A percentile compares a stretch with the other conserved stretches of the same genome.
Evolutionary conservation across 78 protist genomes (phyloP).

Genomic region (Dictyostelium firmibasis): DNA sequence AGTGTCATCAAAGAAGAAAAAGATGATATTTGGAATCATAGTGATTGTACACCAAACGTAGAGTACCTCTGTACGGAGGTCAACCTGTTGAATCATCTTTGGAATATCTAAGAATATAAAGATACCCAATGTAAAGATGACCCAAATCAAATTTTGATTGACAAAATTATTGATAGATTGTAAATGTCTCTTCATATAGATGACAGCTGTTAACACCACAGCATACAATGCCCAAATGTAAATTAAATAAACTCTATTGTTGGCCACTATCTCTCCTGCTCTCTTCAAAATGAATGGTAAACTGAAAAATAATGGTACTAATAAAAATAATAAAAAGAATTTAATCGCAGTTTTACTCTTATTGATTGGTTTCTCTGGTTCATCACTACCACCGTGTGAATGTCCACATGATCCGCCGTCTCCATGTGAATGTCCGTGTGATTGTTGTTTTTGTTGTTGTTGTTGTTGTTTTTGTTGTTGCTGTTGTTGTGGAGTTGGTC

Average conservation of each 20-base stretch:
- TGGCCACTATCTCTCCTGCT: slow-evolving; percentile 57
- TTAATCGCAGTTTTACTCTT: slow-evolving; percentile 21
- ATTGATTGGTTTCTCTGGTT: neutral
- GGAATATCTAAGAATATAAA: slow-evolving; percentile 70
- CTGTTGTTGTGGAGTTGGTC: neutral
- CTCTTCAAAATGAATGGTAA: slow-evolving; percentile 37
- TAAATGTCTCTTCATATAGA: slow-evolving; percentile 41
- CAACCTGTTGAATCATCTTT: slow-evolving; percentile 79
- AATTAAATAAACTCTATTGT: slow-evolving; percentile 27
- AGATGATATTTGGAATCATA: slow-evolving; percentile 61
- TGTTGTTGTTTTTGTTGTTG: neutral
- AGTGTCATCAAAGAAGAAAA: slow-evolving; percentile 65
- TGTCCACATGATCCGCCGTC: neutral
- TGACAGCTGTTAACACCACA: neutral
- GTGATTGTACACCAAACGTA: slow-evolving; percentile 73
- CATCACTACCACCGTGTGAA: neutral
- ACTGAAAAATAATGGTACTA: slow-evolving; percentile 36
- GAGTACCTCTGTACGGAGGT: slow-evolving; percentile 44
- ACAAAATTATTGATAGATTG: slow-evolving; percentile 37
- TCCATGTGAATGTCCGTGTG: slow-evolving; percentile 7
- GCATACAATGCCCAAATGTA: slow-evolving; percentile 53
- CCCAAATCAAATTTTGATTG: slow-evolving; percentile 63
- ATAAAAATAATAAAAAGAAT: slow-evolving; percentile 19
- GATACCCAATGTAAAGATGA: slow-evolving; percentile 40
- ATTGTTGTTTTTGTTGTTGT: neutral